Percentiles rank a stretch among this genome's conserved stretches.
phyloP scores from a whole-genome alignment of 106 monocot species.

The Chionographis japonica region DNA sequence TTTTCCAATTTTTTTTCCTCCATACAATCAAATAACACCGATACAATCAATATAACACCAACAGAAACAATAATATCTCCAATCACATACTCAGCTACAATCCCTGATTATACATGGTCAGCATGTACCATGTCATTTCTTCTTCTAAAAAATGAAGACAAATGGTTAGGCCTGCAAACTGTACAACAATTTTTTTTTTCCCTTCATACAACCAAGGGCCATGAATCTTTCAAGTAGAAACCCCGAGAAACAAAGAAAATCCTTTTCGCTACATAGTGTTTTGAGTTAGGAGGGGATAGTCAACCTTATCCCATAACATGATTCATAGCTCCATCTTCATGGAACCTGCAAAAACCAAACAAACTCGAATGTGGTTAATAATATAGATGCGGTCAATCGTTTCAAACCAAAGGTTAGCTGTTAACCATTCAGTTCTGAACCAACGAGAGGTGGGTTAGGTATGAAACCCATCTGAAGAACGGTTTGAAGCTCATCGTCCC shows the following conservation, averaged over 20 bases:
- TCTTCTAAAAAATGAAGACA: slow-evolving; percentile 4
- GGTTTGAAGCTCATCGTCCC: slow-evolving; percentile 37
- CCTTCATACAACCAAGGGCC: no score
- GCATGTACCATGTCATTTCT: slow-evolving; percentile 2
- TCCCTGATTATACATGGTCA: slow-evolving; percentile 14
- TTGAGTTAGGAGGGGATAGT: not conserved
- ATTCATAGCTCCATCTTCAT: slow-evolving; percentile 21
- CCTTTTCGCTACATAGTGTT: not conserved
- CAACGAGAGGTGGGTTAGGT: slow-evolving; percentile 5
- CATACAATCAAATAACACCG: not conserved
- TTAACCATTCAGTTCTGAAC: slow-evolving; percentile 23
- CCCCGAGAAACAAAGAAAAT: not conserved
- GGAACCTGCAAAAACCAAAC: slow-evolving; percentile 18
- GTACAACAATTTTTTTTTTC: slow-evolving; percentile 8
- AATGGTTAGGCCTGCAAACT: slow-evolving; percentile 14
- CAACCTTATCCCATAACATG: not conserved
- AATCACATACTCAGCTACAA: not conserved
- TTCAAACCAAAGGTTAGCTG: not conserved
- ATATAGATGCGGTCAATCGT: not conserved
- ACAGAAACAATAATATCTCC: not conserved
- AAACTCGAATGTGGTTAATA: not conserved
- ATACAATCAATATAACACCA: slow-evolving; percentile 4
- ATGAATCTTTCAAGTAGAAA: not conserved
- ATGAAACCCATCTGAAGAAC: slow-evolving; percentile 26
- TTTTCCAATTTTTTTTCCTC: not conserved